Conservation (phyloP, 1,139 yeast species). For the Suhomyces bribrorum region DNA sequence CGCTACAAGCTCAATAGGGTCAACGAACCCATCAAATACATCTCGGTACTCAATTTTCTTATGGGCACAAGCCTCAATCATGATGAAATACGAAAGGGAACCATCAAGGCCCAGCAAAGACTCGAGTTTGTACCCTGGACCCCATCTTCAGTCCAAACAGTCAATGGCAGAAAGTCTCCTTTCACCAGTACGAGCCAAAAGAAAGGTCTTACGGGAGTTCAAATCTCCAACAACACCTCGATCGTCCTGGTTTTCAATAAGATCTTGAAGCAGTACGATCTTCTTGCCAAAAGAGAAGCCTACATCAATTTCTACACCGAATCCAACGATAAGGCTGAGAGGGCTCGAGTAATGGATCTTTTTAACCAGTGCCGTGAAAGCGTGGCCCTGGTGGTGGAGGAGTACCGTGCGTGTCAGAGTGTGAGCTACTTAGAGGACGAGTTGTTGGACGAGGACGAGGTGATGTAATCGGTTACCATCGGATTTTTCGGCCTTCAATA, state of each 20-base stretch:
- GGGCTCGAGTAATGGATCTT: conserved; percentile 60
- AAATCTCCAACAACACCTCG: conserved; percentile 77
- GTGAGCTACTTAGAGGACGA: conserved; percentile 55
- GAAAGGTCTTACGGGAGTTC: conserved; percentile 63
- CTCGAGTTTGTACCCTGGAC: conserved; percentile 87
- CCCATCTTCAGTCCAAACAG: conserved; percentile 76
- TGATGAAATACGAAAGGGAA: conserved; percentile 76
- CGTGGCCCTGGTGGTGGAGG: conserved; percentile 67
- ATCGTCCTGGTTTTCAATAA: conserved; percentile 65
- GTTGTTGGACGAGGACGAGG: conserved; percentile 20
- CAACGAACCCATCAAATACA: conserved; percentile 47
- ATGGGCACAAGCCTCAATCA: conserved; percentile 70
- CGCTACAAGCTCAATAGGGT: conserved; percentile 73
- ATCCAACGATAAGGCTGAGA: conserved; percentile 46
- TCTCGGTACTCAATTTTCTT: conserved; percentile 73
- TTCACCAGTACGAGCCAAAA: conserved; percentile 27
- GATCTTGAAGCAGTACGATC: conserved; percentile 75
- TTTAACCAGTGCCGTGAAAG: conserved; percentile 79
- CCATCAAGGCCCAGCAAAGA: conserved; percentile 74
- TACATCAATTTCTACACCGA: conserved; percentile 77
- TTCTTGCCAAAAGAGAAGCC: conserved; percentile 77
- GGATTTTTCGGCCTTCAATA: too few species aligned
- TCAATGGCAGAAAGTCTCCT: conserved; percentile 75
- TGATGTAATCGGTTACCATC: conserved; percentile 9
- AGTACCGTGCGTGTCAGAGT: conserved; percentile 64